Conservation (phyloP, 164 flowering plant species). For the Kingdonia uniflora region DNA sequence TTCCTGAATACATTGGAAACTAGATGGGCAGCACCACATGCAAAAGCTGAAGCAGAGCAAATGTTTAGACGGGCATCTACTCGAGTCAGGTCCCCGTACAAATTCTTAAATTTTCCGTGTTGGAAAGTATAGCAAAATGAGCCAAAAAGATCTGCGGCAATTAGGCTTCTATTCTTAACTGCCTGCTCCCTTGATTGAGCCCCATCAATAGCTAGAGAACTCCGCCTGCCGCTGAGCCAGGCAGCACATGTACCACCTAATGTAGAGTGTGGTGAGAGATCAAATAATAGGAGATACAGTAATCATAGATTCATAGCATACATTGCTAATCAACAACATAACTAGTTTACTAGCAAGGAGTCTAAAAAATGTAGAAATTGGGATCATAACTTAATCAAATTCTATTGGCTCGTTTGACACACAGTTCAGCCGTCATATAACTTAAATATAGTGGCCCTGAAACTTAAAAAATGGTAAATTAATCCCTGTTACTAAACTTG, state of each 20-base stretch:
- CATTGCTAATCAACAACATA: too few species aligned
- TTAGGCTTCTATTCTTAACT: constrained; percentile 26
- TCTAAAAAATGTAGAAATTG: too few species aligned
- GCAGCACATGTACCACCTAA: constrained; percentile 60
- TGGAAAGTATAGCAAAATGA: constrained; percentile 65
- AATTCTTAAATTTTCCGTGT: constrained; percentile 63
- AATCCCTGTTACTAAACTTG: too few species aligned
- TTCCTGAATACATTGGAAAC: constrained; percentile 24
- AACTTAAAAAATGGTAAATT: too few species aligned
- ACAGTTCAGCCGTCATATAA: too few species aligned
- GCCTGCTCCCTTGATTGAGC: constrained; percentile 14
- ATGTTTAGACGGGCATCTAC: constrained; percentile 80
- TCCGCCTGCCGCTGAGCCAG: constrained; percentile 36
- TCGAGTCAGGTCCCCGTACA: constrained; percentile 56
- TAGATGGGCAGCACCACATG: constrained; percentile 23
- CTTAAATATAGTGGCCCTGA: too few species aligned
- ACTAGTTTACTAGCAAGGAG: too few species aligned
- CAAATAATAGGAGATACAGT: too few species aligned
- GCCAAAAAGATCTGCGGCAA: constrained; percentile 65
- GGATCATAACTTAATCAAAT: too few species aligned
- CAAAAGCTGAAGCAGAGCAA: constrained; percentile 52
- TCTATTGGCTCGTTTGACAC: too few species aligned
- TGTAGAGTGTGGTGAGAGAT: neutral
- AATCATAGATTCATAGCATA: too few species aligned
- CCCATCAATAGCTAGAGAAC: constrained; percentile 13